phyloP scores from a whole-genome alignment of 805 yeast species.

The Cyberlindnera maclurae region DNA sequence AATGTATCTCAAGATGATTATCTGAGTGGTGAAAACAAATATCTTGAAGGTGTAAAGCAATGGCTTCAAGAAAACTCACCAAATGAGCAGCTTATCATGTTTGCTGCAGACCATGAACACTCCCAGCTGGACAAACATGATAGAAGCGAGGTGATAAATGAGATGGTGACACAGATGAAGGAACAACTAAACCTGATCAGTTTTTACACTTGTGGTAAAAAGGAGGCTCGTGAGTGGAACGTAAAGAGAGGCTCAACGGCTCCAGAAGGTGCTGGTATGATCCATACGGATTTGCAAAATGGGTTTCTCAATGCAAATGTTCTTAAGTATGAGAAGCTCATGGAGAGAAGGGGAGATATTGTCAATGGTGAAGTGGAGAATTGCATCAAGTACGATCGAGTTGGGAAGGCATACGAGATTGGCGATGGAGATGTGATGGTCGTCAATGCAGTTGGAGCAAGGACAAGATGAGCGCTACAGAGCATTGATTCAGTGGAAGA shows the following conservation, averaged over 20 bases:
- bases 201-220: slow-evolving; percentile 81
- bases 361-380: slow-evolving; percentile 27
- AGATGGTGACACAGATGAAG: slow-evolving; percentile 60
- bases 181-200: slow-evolving; percentile 63
- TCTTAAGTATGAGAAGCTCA: slow-evolving; percentile 56
- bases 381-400: slow-evolving; percentile 29
- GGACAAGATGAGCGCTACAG: slow-evolving; percentile 26
- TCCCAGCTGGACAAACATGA: slow-evolving; percentile 20
- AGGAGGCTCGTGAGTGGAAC: slow-evolving; percentile 88
- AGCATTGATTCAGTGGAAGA: no score
- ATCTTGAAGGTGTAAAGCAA: slow-evolving; percentile 39
- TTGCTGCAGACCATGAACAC: slow-evolving; percentile 51
- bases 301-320: slow-evolving; percentile 79
- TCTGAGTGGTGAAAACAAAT: slow-evolving; percentile 43
- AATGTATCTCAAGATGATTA: slow-evolving; percentile 72
- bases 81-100: slow-evolving; percentile 59
- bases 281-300: slow-evolving; percentile 77
- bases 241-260: slow-evolving; percentile 69
- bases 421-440: slow-evolving; percentile 80
- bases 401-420: slow-evolving; percentile 72
- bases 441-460: slow-evolving; percentile 68
- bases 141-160: slow-evolving; percentile 53
- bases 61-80: slow-evolving; percentile 71
- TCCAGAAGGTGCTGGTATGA: slow-evolving; percentile 86
- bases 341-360: slow-evolving; percentile 13